A percentile compares a stretch with the other conserved stretches of the same genome.
These are phyloP conservation scores for Crucihimalaya himalaica DNA, from an alignment of 345 rosid genomes.

Conservation along the genomic window DNA sequence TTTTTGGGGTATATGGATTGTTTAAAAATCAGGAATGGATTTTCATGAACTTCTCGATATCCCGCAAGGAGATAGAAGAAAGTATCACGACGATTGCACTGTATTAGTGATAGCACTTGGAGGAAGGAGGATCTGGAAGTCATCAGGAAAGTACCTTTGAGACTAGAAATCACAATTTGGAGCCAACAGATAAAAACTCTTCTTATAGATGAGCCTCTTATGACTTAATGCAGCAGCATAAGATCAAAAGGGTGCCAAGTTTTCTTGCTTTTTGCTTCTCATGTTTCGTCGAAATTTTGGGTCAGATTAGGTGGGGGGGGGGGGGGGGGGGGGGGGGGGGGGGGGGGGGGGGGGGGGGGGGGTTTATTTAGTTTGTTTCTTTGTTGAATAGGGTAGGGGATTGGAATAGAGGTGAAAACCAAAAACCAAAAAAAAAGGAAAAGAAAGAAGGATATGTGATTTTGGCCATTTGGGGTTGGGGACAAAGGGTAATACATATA, in stretches of 20 bases:
- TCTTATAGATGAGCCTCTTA: background rate
- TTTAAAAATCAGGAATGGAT: slow-evolving; percentile 65
- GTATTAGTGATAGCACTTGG: slow-evolving; percentile 95
- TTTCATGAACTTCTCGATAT: slow-evolving; percentile 90
- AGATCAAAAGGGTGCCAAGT: background rate
- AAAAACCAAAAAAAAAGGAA: slow-evolving; percentile 11
- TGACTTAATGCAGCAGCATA: slow-evolving; percentile 3
- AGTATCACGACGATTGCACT: slow-evolving; percentile 95
- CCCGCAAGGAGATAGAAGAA: slow-evolving; percentile 95
- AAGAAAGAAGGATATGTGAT: slow-evolving; percentile 14
- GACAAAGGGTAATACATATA: slow-evolving; percentile 14
- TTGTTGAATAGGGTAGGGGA: slow-evolving; percentile 29
- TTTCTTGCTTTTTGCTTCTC: background rate
- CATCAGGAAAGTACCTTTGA: slow-evolving; percentile 92
- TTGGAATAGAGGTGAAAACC: slow-evolving; percentile 21
- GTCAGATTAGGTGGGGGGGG: slow-evolving; percentile 23
- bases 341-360: slow-evolving; percentile 25
- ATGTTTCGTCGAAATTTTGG: slow-evolving; percentile 31
- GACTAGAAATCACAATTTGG: background rate
- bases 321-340: background rate
- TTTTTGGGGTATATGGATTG: background rate
- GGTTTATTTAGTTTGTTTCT: background rate
- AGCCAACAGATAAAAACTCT: background rate
- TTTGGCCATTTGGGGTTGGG: slow-evolving; percentile 17
- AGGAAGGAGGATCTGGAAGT: slow-evolving; percentile 95